These are phyloP conservation scores for Trichophyton verrucosum DNA, from an alignment of 2,329 filamentous ascomycete genomes.

Conservation along the genomic window DNA sequence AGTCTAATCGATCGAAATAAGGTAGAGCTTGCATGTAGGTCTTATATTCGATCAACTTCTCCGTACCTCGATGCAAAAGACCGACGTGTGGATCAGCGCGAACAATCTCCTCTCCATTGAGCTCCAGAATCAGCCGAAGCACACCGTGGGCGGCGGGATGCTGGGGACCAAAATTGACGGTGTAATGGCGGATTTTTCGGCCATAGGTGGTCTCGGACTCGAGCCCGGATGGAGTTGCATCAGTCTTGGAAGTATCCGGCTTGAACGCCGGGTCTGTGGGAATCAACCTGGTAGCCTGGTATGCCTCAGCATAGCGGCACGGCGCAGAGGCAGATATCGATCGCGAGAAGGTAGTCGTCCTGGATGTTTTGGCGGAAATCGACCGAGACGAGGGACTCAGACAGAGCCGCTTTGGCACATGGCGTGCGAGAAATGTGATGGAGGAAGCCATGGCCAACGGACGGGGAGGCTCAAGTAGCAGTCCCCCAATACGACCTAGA, in stretches of 20 bases:
- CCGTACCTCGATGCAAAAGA: conserved; percentile 87
- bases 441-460: conserved; percentile 44
- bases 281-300: conserved; percentile 43
- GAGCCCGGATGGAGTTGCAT: conserved; percentile 24
- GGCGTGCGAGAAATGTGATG: conserved; percentile 48
- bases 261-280: conserved; percentile 43
- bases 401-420: conserved; percentile 48
- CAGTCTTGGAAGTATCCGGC: conserved; percentile 18
- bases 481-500: conserved; percentile 3
- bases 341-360: conserved; percentile 37
- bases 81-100: conserved; percentile 95
- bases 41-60: conserved; percentile 99
- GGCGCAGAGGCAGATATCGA: conserved; percentile 45
- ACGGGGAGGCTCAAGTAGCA: conserved; percentile 12
- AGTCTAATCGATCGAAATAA: conserved; percentile 97
- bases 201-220: conserved; percentile 35
- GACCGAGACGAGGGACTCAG: conserved; percentile 38
- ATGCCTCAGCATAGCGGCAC: conserved; percentile 41
- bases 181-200: conserved; percentile 96
- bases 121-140: conserved; percentile 89
- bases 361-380: conserved; percentile 24
- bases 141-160: conserved; percentile 98
- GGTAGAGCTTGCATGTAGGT: conserved; percentile 95
- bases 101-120: conserved; percentile 95
- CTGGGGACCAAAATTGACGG: conserved; percentile 98